These are phyloP conservation scores for Detonula confervacea DNA, from an alignment of 352 stramenopile species.

Conservation along the genomic window DNA sequence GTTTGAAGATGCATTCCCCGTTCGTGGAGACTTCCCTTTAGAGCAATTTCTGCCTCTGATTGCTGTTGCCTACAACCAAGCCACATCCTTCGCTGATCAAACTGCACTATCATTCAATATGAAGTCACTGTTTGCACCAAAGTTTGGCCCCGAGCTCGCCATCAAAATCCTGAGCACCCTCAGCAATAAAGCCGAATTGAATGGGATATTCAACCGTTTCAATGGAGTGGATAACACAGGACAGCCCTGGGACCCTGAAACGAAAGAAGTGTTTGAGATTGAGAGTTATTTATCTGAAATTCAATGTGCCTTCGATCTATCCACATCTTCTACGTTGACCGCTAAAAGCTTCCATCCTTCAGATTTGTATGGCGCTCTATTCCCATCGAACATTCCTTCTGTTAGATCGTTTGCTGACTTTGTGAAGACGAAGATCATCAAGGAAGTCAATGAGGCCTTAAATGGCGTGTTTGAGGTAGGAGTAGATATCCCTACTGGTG, in stretches of 20 bases:
- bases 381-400: constrained; percentile 20
- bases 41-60: not conserved
- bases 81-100: constrained; percentile 3
- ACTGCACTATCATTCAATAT: constrained; percentile 11
- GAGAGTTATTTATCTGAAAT: constrained; percentile 6
- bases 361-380: constrained; percentile 18
- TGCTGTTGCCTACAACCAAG: constrained; percentile 12
- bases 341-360: constrained; percentile 2
- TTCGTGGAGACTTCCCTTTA: constrained; percentile 6
- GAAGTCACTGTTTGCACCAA: constrained; percentile 2
- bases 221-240: not conserved
- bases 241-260: not conserved
- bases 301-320: not conserved
- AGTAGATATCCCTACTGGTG: constrained; percentile 23
- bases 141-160: not conserved
- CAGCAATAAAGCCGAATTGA: not conserved
- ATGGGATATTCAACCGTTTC: constrained; percentile 1
- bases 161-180: not conserved
- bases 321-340: not conserved
- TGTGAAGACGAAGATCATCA: constrained; percentile 38
- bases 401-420: constrained; percentile 17
- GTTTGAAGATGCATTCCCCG: constrained; percentile 4
- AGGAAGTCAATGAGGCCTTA: constrained; percentile 15
- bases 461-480: constrained; percentile 36
- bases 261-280: constrained; percentile 8